Evolutionary conservation across 352 stramenopile species (phyloP).

Genomic region (Pythium sp.): DNA sequence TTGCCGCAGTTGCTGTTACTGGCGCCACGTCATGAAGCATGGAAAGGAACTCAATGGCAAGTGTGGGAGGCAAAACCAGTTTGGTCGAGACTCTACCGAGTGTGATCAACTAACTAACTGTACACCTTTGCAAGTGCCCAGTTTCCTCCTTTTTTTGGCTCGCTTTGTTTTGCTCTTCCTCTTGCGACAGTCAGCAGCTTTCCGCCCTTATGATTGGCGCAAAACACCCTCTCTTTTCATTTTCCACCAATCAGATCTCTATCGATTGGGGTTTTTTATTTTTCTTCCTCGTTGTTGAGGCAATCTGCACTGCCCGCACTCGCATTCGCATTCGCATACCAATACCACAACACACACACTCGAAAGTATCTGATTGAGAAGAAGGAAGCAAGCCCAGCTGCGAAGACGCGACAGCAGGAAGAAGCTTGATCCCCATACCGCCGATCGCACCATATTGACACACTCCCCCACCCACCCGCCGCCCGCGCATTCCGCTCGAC

Average conservation of each 20-base stretch:
- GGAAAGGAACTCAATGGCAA: too few species aligned
- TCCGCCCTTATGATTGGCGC: neutral
- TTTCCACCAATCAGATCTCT: neutral
- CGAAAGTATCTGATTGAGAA: constrained; percentile 5
- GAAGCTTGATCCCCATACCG: neutral
- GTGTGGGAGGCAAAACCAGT: too few species aligned
- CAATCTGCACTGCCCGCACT: neutral
- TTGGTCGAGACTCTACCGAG: too few species aligned
- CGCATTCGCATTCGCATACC: too few species aligned
- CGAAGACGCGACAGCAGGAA: neutral
- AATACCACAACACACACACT: neutral
- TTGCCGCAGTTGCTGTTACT: neutral
- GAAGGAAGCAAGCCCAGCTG: neutral
- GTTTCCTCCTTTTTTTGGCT: constrained; percentile 1
- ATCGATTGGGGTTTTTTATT: too few species aligned
- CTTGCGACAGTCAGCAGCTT: neutral
- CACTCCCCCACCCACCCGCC: neutral
- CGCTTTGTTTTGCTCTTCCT: neutral
- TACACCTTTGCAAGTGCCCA: neutral
- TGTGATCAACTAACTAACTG: too few species aligned
- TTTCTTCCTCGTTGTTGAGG: too few species aligned
- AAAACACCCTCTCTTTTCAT: neutral
- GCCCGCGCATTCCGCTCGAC: neutral
- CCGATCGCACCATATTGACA: constrained; percentile 3
- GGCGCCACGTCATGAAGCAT: neutral